phyloP scores from a whole-genome alignment of 164 flowering plant genomes.

The Cinnamomum chago region DNA sequence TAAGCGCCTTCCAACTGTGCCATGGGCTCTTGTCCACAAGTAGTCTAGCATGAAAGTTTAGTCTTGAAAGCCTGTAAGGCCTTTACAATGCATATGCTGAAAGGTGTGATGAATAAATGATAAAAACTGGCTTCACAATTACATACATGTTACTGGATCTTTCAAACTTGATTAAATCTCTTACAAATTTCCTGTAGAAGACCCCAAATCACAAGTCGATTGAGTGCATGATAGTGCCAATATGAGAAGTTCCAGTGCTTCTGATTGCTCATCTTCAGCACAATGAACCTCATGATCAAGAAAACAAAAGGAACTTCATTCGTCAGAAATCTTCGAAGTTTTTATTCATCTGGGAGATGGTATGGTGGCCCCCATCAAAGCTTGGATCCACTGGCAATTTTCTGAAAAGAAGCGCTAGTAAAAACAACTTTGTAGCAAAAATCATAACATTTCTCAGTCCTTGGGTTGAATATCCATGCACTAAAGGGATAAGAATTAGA shows the following conservation, averaged over 20 bases:
- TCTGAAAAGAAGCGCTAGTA: conserved; percentile 33
- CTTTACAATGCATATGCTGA: background rate
- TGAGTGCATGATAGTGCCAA: conserved; percentile 31
- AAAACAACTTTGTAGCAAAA: background rate
- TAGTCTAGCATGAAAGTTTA: background rate
- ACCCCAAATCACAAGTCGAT: conserved; percentile 16
- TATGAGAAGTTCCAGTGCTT: conserved; percentile 21
- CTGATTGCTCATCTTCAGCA: conserved; percentile 18
- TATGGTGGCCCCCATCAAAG: conserved; percentile 28
- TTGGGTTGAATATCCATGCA: too few relatives aligned
- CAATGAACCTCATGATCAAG: conserved; percentile 13
- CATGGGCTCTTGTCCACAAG: too few relatives aligned
- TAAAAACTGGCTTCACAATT: too few relatives aligned
- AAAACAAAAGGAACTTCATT: conserved; percentile 6
- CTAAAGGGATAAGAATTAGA: too few relatives aligned
- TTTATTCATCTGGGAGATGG: conserved; percentile 26
- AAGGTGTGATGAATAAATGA: background rate
- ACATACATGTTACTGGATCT: background rate
- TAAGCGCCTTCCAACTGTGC: too few relatives aligned
- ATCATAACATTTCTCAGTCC: too few relatives aligned
- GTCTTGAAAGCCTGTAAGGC: background rate
- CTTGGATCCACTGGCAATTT: conserved; percentile 32
- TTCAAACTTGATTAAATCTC: conserved; percentile 4
- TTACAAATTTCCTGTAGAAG: conserved; percentile 29
- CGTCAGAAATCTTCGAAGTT: conserved; percentile 12